Percentiles rank a stretch among this genome's conserved stretches.
Conservation (phyloP, 1,284 basidiomycete genomes). For the Trametes hirsuta region DNA sequence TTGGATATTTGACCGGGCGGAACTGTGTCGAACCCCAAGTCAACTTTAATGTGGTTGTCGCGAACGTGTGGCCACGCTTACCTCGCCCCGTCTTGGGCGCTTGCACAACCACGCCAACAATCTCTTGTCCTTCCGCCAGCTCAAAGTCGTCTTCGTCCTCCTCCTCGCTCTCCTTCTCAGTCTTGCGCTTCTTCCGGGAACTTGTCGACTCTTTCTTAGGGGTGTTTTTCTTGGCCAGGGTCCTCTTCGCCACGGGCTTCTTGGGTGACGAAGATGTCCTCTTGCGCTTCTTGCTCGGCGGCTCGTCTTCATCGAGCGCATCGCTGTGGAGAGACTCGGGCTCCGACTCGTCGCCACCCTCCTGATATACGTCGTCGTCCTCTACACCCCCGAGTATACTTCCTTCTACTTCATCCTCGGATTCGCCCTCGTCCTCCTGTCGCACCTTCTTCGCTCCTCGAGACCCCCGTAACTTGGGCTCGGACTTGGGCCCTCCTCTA, state of each 20-base stretch:
- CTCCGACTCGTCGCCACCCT: no score
- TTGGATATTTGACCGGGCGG: conserved; percentile 84
- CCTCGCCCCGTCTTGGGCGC: conserved; percentile 84
- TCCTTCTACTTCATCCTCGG: no score
- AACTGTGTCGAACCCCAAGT: conserved; percentile 46
- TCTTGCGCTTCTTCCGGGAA: conserved; percentile 35
- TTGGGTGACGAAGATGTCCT: no score
- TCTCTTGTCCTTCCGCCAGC: conserved; percentile 67
- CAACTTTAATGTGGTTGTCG: neutral
- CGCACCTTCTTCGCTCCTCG: no score
- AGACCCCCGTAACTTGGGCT: no score
- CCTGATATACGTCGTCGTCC: no score
- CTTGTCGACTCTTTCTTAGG: conserved; percentile 19
- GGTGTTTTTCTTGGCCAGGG: neutral
- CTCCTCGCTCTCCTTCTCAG: conserved; percentile 29
- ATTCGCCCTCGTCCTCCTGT: no score
- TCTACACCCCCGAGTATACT: no score
- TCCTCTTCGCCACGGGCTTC: neutral
- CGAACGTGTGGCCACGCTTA: conserved; percentile 36
- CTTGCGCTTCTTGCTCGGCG: neutral
- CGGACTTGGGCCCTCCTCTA: no score
- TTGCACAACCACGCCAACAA: conserved; percentile 69
- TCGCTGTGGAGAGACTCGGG: no score
- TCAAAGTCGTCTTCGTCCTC: conserved; percentile 49
- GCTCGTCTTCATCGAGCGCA: no score